A percentile compares a stretch with the other conserved stretches of the same genome.
These are phyloP conservation scores for Trichoderma endophyticum DNA, from an alignment of 2,329 filamentous ascomycete genomes.

Conservation along the genomic window DNA sequence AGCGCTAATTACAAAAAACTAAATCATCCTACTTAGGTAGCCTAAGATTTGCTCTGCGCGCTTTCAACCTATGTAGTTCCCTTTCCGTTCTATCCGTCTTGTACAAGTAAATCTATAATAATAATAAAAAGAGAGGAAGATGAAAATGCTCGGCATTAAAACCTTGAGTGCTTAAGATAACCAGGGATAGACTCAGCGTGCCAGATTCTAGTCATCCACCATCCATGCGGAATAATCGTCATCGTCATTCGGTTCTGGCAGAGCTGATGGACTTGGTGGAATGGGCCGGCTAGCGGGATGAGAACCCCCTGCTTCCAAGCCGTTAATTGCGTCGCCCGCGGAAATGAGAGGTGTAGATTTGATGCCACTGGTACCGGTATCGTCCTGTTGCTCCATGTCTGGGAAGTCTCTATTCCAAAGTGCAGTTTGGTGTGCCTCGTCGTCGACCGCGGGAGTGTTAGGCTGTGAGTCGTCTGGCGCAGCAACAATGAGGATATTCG, in stretches of 20 bases:
- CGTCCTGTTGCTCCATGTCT: background rate
- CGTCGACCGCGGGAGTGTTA: conserved; percentile 46
- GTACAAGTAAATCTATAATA: conserved; percentile 7
- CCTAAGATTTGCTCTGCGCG: background rate
- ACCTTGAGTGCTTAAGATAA: background rate
- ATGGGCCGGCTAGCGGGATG: background rate
- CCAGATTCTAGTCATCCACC: conserved; percentile 22
- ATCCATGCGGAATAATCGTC: conserved; percentile 31
- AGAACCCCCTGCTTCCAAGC: background rate
- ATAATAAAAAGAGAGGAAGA: background rate
- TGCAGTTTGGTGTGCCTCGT: conserved; percentile 23
- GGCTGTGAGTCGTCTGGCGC: conserved; percentile 63
- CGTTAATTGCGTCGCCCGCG: background rate
- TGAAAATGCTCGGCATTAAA: background rate
- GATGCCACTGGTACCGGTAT: background rate
- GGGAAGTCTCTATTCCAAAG: conserved; percentile 8
- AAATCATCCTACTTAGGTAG: background rate
- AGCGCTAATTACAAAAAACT: conserved; percentile 3
- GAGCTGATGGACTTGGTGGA: conserved; percentile 20
- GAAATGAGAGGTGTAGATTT: background rate
- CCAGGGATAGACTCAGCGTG: background rate
- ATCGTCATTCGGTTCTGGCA: conserved; percentile 20
- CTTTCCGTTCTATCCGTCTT: conserved; percentile 1
- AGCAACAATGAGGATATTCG: conserved; percentile 61
- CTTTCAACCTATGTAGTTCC: background rate